Evolutionary conservation across 352 stramenopile species (phyloP).

Genomic region (Phytopythium mirpurense): DNA sequence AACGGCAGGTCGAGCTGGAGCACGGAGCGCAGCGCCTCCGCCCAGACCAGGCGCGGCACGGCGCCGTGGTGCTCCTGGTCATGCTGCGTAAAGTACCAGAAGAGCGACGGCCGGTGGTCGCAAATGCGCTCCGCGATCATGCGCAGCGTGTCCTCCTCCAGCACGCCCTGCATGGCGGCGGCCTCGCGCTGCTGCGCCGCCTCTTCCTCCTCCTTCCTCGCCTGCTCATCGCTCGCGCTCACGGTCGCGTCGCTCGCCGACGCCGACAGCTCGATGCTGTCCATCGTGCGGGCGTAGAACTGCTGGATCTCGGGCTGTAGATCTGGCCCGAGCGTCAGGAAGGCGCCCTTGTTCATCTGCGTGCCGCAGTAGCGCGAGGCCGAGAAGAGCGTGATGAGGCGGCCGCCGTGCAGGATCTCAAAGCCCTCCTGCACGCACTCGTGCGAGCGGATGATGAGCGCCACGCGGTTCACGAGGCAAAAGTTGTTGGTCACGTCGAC

Average conservation of each 20-base stretch:
- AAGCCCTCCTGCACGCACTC: conserved; percentile 92
- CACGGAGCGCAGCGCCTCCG: conserved; percentile 89
- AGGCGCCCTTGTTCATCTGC: conserved; percentile 92
- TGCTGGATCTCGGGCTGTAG: conserved; percentile 93
- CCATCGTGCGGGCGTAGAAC: conserved; percentile 89
- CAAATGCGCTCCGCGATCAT: conserved; percentile 94
- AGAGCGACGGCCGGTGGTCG: conserved; percentile 89
- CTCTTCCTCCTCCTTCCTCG: conserved; percentile 3
- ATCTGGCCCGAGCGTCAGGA: conserved; percentile 87
- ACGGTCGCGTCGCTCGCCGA: background rate
- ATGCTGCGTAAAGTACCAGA: conserved; percentile 93
- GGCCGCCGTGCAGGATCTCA: conserved; percentile 86
- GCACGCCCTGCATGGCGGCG: conserved; percentile 64
- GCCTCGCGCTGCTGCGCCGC: conserved; percentile 3
- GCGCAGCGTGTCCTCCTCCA: conserved; percentile 88
- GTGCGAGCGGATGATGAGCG: conserved; percentile 91
- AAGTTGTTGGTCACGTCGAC: conserved; percentile 93
- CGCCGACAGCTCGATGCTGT: conserved; percentile 65
- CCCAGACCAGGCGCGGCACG: conserved; percentile 85
- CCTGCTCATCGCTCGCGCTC: background rate
- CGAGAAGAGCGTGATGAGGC: conserved; percentile 90
- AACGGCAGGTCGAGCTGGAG: conserved; percentile 90
- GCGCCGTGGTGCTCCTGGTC: conserved; percentile 87
- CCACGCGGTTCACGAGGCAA: conserved; percentile 90
- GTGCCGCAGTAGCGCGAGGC: conserved; percentile 90